A percentile compares a stretch with the other conserved stretches of the same genome.
These are phyloP conservation scores for Nyctanthes arbortristis DNA, from an alignment of 257 asterid genomes.

Conservation along the genomic window DNA sequence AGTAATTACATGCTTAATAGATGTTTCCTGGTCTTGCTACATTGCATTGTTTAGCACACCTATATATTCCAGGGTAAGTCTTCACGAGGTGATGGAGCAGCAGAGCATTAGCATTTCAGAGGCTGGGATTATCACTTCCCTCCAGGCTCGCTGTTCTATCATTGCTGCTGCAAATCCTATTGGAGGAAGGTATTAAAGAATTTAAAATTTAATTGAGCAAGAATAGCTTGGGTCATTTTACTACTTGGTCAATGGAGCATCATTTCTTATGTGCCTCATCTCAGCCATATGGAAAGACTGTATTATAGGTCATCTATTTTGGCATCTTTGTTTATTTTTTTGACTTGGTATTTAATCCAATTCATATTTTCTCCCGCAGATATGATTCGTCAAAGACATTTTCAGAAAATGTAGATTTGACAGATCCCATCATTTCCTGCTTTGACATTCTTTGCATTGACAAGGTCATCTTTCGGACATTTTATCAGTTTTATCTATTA, in stretches of 20 bases:
- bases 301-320: background rate
- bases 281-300: background rate
- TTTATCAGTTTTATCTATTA: background rate
- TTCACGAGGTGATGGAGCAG: constrained; percentile 99
- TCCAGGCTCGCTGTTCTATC: constrained; percentile 98
- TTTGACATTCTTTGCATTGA: constrained; percentile 94
- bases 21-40: constrained; percentile 7
- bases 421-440: constrained; percentile 96
- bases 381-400: constrained; percentile 92
- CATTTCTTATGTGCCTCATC: constrained; percentile 1
- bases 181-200: constrained; percentile 79
- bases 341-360: too few species aligned
- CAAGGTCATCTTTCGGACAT: constrained; percentile 48
- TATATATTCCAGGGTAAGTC: constrained; percentile 75
- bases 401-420: constrained; percentile 87
- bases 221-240: constrained; percentile 7
- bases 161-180: constrained; percentile 99
- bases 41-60: constrained; percentile 18
- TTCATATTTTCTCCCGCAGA: constrained; percentile 73
- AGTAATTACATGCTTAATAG: constrained; percentile 15
- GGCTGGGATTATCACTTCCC: constrained; percentile 98
- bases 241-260: too few species aligned
- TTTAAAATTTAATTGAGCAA: constrained; percentile 10
- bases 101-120: constrained; percentile 98
- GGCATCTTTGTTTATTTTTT: background rate